Evolutionary conservation across 441 rosid genomes (phyloP).

Genomic region (Erodium moschatum): DNA sequence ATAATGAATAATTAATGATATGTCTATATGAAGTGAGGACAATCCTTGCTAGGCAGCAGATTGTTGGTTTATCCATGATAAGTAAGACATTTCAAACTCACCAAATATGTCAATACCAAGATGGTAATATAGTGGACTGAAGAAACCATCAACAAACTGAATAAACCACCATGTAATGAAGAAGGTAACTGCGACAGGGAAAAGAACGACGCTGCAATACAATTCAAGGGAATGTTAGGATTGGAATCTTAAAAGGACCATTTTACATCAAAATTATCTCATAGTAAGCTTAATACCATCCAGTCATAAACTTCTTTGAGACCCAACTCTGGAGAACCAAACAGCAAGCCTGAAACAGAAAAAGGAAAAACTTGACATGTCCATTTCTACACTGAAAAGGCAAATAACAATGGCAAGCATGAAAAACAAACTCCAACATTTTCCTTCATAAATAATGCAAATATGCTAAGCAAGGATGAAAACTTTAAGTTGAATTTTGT

Average conservation of each 20-base stretch:
- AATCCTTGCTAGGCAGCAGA: background rate
- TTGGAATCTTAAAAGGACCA: constrained; percentile 5
- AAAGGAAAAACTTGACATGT: constrained; percentile 3
- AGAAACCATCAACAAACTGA: constrained; percentile 90
- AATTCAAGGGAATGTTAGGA: constrained; percentile 21
- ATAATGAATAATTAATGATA: background rate
- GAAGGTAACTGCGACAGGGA: constrained; percentile 88
- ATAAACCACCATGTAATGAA: constrained; percentile 95
- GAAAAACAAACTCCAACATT: background rate
- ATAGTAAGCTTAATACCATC: constrained; percentile 46
- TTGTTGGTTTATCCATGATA: background rate
- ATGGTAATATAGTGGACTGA: constrained; percentile 74
- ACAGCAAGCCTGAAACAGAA: constrained; percentile 62
- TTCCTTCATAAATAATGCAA: background rate
- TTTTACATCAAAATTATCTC: background rate
- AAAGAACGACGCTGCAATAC: constrained; percentile 74
- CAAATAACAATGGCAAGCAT: background rate
- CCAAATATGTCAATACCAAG: constrained; percentile 84
- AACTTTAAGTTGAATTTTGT: background rate
- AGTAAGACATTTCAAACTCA: constrained; percentile 23
- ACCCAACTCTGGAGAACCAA: constrained; percentile 82
- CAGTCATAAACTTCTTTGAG: constrained; percentile 95
- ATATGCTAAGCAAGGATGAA: background rate
- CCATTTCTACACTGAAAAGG: background rate
- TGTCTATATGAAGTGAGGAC: background rate